Base-by-base conservation (phyloP, 441 rosid genomes). In the Populus tomentosa region DNA sequence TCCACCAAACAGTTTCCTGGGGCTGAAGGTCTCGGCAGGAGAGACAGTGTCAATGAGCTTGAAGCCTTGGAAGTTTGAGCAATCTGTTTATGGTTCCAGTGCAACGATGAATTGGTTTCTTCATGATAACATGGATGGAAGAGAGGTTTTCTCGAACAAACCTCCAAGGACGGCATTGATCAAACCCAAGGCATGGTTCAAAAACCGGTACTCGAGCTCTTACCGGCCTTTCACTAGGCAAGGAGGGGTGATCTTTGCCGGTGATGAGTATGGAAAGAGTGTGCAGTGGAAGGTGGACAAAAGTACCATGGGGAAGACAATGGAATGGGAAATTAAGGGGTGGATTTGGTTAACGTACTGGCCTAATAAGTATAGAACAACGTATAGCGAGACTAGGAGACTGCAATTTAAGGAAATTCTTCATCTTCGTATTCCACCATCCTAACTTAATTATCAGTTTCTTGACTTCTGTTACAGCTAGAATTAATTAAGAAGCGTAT, bases 301-400 rank as follows among this genome's bases (percentile, higher is more conserved):
- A 75, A 81, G 40, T 40, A 87, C 85, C 4, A 38, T 80, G 3
- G 96, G 98, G 61, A 90, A 77, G 77, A 89, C 87, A 0, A 89
- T 93, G 93, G 96, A 90, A 83, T 93, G 90, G 89, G 99, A 95
- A 61, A 82, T 95, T 16, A 90, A 84, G 80, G 96, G 99, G 35
- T 84, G 94, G 82, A 93, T 95, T 85, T 93, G 96, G 93, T 69
- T 92, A 72, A 95, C 96, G 30, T 95, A 95, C 83, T 93, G 94
- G 99, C 99, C 98, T 69, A 92, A 95, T 59, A 95, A 89, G 80
- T 84, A 89, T 69, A 88, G 84, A 77, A 88, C 96, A 11, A 88
- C 85, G 68, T 87, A 93, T 67, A 87, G 76, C 72, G 99, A 93
- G 72, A 93, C 99, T 35, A 81, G 95, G 85, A 93, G 87, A 81